Conservation (phyloP, 495 filamentous ascomycete species). For the Aspergillus nidulans region DNA sequence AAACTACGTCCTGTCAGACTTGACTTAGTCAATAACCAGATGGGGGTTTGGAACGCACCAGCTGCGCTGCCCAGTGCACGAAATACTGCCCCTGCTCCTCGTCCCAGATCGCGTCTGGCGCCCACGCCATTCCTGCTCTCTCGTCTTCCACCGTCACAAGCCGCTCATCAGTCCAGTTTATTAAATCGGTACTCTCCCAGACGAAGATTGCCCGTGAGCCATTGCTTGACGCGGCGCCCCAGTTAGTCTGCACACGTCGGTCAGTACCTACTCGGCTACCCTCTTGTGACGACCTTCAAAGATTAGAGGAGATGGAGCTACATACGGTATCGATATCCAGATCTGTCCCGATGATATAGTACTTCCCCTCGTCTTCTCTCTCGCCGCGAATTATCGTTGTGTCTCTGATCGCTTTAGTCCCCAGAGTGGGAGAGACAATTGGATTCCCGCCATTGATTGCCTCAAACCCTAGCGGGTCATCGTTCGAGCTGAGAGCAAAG, state of each 20-base stretch:
- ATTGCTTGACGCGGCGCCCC: conserved; percentile 9
- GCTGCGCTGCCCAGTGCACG: conserved; percentile 17
- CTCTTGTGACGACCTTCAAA: no score
- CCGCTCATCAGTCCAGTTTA: conserved; percentile 12
- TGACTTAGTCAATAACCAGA: not conserved
- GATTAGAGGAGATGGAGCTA: no score
- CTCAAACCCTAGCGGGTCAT: conserved; percentile 5
- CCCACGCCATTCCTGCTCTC: conserved; percentile 17
- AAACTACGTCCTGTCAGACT: conserved; percentile 4
- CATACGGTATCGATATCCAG: conserved; percentile 14
- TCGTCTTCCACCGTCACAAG: conserved; percentile 15
- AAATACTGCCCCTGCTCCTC: conserved; percentile 13
- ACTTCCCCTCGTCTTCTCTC: conserved; percentile 13
- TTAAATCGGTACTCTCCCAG: conserved; percentile 18
- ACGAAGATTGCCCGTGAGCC: conserved; percentile 14
- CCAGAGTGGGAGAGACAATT: conserved; percentile 12
- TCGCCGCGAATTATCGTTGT: conserved; percentile 7
- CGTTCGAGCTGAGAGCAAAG: conserved; percentile 16
- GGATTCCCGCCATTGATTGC: conserved; percentile 6
- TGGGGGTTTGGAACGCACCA: conserved; percentile 1
- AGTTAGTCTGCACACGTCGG: conserved; percentile 10
- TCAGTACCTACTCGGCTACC: no score
- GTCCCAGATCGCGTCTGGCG: conserved; percentile 19
- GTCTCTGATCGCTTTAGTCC: conserved; percentile 15
- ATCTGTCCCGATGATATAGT: conserved; percentile 18